Base-by-base conservation (phyloP, 2,329 filamentous ascomycete genomes). In the Chaetomiaceae sp. region DNA sequence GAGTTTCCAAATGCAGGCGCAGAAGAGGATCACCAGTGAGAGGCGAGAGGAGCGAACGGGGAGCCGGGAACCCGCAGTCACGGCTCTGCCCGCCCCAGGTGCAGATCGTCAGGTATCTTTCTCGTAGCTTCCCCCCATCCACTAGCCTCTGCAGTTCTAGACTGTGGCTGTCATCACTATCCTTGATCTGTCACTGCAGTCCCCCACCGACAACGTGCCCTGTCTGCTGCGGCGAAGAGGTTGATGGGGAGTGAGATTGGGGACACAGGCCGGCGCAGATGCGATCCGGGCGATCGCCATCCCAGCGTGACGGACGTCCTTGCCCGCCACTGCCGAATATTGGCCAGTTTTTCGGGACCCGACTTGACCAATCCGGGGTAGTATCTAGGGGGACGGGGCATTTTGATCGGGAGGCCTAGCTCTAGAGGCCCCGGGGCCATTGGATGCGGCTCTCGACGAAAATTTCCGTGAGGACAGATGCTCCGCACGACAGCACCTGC, bases 361-460 rank as follows among this genome's bases (percentile, higher is more conserved):
- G 22, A 20, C 19, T 41, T 41, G 42, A 37, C 48, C 43, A 47
- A 47, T 50, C 39, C 35, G 35, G 43, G 48, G 35, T 35, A 22
- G 32, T 19, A 42, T 4, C 24, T 29, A 42, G 34, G 42, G 42
- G 18, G 39, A 26, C 27, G 45, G 38, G 29, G 34, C 17, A 37
- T 27, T 34, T 3, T 30, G 27, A 42, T 38, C 22, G 38, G 24
- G 7, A 20, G 22, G 29, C 20, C 22, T 11, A 27, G 20, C 12
- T 12, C 15, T 20, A 15, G 22, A 20, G 17, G 34, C 30, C n/a
- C n/a, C n/a, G n/a, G 30, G 37, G 32, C 26, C 35, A 41, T 40
- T 50, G 48, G 48, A 29, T 41, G 43, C 29, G 43, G 39, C 43
- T 43, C 39, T 22, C 19, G 11, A 17, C 12, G 19, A 42, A 22